Conservation (phyloP, 179 eudicot species). For the Nepenthes alata region DNA sequence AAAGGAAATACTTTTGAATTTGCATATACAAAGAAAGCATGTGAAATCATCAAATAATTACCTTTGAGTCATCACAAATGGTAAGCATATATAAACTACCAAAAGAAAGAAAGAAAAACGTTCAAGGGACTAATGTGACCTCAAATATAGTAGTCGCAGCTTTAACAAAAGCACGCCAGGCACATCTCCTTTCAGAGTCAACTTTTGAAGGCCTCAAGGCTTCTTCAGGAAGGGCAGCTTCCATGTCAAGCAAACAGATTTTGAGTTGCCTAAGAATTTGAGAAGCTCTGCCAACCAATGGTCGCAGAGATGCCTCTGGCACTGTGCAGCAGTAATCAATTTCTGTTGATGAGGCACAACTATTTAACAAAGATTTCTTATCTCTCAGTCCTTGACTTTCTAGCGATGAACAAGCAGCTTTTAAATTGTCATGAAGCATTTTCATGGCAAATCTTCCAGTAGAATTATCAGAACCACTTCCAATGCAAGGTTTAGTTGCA, state of each 20-base stretch:
- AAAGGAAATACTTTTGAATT: no score
- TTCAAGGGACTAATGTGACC: constrained; percentile 31
- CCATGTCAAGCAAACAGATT: constrained; percentile 75
- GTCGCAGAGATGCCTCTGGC: constrained; percentile 54
- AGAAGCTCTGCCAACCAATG: constrained; percentile 45
- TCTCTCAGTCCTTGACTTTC: constrained; percentile 9
- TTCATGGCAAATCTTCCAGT: constrained; percentile 5
- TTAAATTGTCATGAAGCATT: constrained; percentile 8
- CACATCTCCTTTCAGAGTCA: constrained; percentile 31
- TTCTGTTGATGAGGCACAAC: constrained; percentile 14
- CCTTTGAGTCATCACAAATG: neutral
- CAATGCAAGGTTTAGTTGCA: constrained; percentile 9
- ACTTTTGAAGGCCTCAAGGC: constrained; percentile 51
- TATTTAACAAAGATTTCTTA: constrained; percentile 14
- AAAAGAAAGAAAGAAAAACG: neutral
- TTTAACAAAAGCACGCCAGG: constrained; percentile 79
- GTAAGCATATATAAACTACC: neutral
- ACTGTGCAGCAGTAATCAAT: constrained; percentile 24
- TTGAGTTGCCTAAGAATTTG: constrained; percentile 57
- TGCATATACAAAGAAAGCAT: no score
- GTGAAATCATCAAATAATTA: no score
- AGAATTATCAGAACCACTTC: constrained; percentile 13
- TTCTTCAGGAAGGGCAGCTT: constrained; percentile 75
- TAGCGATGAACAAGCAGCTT: constrained; percentile 9
- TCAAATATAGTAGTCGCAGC: constrained; percentile 64